A percentile compares a stretch with the other conserved stretches of the same genome.
phyloP scores from a whole-genome alignment of 495 filamentous ascomycete species.

The Aspergillus saccharolyticus region DNA sequence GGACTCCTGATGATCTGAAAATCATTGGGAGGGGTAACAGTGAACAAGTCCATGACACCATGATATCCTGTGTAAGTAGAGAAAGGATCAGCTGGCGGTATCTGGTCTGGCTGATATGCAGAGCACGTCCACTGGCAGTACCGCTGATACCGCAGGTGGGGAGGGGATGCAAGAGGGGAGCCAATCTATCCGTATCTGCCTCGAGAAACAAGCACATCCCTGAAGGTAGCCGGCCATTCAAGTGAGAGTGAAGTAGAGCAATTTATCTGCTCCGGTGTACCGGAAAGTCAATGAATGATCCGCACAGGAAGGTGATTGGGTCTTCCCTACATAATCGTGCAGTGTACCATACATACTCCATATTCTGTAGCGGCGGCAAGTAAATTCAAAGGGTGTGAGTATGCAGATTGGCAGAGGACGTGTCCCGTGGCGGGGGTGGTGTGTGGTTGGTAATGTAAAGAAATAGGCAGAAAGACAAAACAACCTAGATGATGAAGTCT shows the following conservation, averaged over 20 bases:
- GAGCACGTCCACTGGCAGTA: neutral
- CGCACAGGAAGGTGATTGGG: slow-evolving; percentile 17
- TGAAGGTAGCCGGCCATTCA: neutral
- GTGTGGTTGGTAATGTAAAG: neutral
- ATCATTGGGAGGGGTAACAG: neutral
- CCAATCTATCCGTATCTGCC: slow-evolving; percentile 5
- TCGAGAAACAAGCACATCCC: neutral
- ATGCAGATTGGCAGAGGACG: neutral
- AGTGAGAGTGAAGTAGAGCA: slow-evolving; percentile 9
- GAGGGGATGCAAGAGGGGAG: slow-evolving; percentile 2
- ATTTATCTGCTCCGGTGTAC: slow-evolving; percentile 8
- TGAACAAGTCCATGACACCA: neutral
- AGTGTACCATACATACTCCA: no score
- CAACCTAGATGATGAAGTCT: neutral
- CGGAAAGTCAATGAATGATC: slow-evolving; percentile 9
- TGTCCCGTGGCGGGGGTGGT: neutral
- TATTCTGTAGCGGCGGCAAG: slow-evolving; percentile 12
- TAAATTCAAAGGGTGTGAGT: slow-evolving; percentile 4
- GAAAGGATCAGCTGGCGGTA: slow-evolving; percentile 1
- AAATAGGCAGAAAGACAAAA: neutral
- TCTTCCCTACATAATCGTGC: neutral
- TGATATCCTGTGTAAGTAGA: neutral
- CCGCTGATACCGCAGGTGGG: slow-evolving; percentile 1
- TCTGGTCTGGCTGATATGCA: neutral
- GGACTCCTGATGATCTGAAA: neutral